Evolutionary conservation across 2,329 filamentous ascomycete species (phyloP), one percentile per base, ranked within the genome.

Genomic region (Alternaria tenuissima): DNA sequence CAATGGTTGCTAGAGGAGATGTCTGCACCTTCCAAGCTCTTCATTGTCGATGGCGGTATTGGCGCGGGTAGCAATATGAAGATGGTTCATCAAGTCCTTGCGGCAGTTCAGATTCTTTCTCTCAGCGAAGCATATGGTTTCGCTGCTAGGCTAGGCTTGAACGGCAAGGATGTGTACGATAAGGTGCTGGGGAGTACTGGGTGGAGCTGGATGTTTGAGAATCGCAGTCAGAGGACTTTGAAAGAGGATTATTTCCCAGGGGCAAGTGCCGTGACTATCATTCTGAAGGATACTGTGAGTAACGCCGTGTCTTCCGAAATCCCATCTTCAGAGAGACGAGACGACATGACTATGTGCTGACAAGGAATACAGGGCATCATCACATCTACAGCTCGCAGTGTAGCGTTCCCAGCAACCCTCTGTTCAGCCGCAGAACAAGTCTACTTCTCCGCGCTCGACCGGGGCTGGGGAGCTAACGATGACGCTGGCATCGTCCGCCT

Each of bases 391-490:
- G 88, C 88, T 1, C 81, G 88, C 20, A 80, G 85, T 42, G 78
- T 81, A 55, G 80, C 81, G 28, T 91, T 89, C 73, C 84, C 87
- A 0, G 84, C 84, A 1, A 87, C 87, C 0, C 84, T 92, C 71
- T 86, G 85, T 56, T 84, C 83, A 38, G 82, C 84, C 0, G 88
- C 89, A 11, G 89, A 91, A 76, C 88, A 90, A 74, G 82, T 86
- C 28, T 91, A 90, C 71, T 84, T 89, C 56, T 78, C 85, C 28
- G 87, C 84, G 14, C 75, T 90, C 7, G 81, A 85, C 24, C 84
- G 85, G 41, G 89, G 88, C 9, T 88, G 81, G 64, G 81, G 84
- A 0, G 71, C 80, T 12, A 79, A 85, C 52, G 86, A 87, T 64
- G 86, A 88, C 63, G 84, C 85, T 2, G 81, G 83, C 12, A 79